Evolutionary conservation across 371 early-diverging fungal species (phyloP).

Genomic region (Mycotypha africana): DNA sequence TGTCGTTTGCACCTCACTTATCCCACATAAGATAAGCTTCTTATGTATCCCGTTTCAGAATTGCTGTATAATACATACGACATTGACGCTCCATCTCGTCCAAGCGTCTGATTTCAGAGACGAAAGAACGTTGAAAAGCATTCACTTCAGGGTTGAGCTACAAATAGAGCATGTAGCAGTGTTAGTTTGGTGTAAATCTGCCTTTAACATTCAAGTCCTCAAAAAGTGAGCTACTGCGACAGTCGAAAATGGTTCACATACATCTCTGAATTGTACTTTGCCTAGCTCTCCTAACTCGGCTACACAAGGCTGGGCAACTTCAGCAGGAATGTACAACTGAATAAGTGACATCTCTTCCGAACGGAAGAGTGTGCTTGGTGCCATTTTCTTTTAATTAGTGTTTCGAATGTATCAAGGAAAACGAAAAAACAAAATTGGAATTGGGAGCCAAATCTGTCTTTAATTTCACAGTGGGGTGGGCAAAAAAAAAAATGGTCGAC

Average conservation of each 20-base stretch:
- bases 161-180: too few species aligned
- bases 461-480: too few species aligned
- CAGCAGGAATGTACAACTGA: slow-evolving; percentile 94
- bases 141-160: slow-evolving; percentile 91
- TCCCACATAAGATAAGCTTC: too few species aligned
- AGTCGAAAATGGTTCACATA: slow-evolving; percentile 32
- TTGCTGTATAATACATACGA: slow-evolving; percentile 74
- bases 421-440: too few species aligned
- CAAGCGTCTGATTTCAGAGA: slow-evolving; percentile 82
- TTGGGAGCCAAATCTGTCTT: too few species aligned
- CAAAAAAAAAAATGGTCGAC: neutral
- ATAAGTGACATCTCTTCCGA: slow-evolving; percentile 97
- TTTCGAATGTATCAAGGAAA: slow-evolving; percentile 1
- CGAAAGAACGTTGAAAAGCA: slow-evolving; percentile 97
- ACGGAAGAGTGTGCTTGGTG: slow-evolving; percentile 75
- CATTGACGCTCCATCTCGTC: slow-evolving; percentile 94
- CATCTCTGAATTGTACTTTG: slow-evolving; percentile 92
- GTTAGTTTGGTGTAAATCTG: neutral
- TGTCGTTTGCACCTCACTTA: too few species aligned
- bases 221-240: neutral
- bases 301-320: slow-evolving; percentile 91
- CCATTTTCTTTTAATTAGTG: slow-evolving; percentile 19
- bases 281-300: slow-evolving; percentile 95
- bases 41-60: too few species aligned
- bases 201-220: too few species aligned